Evolutionary conservation across 805 yeast genomes (phyloP).

Genomic region (Lipomyces yamadae): DNA sequence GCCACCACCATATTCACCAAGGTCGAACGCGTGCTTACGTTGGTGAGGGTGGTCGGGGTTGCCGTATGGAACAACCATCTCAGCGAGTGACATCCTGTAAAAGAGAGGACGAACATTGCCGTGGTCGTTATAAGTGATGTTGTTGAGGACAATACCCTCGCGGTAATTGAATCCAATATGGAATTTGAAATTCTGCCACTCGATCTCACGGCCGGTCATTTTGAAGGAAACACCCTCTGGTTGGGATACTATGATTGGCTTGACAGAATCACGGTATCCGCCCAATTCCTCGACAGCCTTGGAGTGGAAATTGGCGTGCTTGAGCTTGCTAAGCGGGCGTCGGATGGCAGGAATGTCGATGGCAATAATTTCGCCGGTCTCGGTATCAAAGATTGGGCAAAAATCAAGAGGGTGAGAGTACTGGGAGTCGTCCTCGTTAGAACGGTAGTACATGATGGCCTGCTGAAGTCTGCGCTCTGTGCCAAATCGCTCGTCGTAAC

Average conservation of each 20-base stretch:
- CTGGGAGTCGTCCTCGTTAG: constrained; percentile 75
- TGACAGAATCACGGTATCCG: constrained; percentile 64
- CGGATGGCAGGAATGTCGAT: constrained; percentile 78
- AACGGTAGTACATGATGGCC: constrained; percentile 78
- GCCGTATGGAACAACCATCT: constrained; percentile 88
- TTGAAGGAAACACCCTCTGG: constrained; percentile 83
- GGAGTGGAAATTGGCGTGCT: constrained; percentile 74
- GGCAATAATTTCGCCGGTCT: constrained; percentile 66
- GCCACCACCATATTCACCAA: constrained; percentile 89
- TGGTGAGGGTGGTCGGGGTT: constrained; percentile 80
- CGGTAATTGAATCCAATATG: constrained; percentile 85
- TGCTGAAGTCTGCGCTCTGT: constrained; percentile 75
- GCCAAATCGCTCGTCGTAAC: constrained; percentile 80
- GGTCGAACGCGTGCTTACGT: constrained; percentile 83
- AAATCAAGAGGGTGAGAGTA: constrained; percentile 73
- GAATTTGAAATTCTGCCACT: constrained; percentile 77
- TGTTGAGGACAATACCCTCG: constrained; percentile 81
- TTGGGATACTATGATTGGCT: constrained; percentile 73
- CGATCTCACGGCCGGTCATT: constrained; percentile 69
- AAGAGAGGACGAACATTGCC: constrained; percentile 69
- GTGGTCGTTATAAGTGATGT: constrained; percentile 74
- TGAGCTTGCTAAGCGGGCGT: constrained; percentile 69
- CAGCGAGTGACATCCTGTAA: constrained; percentile 77
- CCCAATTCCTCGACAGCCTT: constrained; percentile 63
- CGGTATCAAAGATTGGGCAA: constrained; percentile 81